These are phyloP conservation scores for Striga asiatica DNA, from an alignment of 257 asterid genomes.

Conservation along the genomic window DNA sequence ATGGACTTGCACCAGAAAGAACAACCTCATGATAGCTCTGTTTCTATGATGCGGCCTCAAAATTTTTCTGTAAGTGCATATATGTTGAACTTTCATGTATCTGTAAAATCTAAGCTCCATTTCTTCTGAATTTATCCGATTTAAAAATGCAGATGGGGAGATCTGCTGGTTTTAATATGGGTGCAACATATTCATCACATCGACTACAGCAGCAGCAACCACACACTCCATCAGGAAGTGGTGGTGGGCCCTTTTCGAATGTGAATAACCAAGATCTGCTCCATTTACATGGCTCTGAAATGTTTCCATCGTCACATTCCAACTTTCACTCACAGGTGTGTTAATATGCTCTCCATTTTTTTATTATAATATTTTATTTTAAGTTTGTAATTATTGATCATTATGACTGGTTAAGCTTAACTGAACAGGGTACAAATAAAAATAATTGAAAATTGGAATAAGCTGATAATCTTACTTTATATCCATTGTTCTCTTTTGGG, in stretches of 20 bases:
- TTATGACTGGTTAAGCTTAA: background rate
- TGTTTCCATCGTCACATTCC: slow-evolving; percentile 72
- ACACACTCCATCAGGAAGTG: slow-evolving; percentile 62
- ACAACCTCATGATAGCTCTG: slow-evolving; percentile 65
- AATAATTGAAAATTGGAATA: background rate
- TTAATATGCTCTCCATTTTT: background rate
- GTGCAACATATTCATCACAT: slow-evolving; percentile 76
- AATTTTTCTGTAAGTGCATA: slow-evolving; percentile 64
- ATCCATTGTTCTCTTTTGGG: slow-evolving; percentile 7
- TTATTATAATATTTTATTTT: no score
- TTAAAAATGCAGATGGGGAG: slow-evolving; percentile 70
- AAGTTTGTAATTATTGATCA: background rate
- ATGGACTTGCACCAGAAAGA: slow-evolving; percentile 92
- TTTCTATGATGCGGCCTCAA: slow-evolving; percentile 90
- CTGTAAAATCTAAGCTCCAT: background rate
- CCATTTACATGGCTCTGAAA: slow-evolving; percentile 81
- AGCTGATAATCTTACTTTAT: background rate
- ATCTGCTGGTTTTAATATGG: slow-evolving; percentile 84
- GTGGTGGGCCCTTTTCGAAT: slow-evolving; percentile 37
- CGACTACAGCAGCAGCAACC: slow-evolving; percentile 88
- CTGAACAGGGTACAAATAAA: slow-evolving; percentile 1
- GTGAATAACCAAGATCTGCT: slow-evolving; percentile 43
- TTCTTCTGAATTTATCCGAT: slow-evolving; percentile 17
- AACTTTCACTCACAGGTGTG: slow-evolving; percentile 76
- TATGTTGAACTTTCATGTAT: slow-evolving; percentile 12